These are phyloP conservation scores for Rhodotorula sp. DNA, from an alignment of 1,284 basidiomycete species.

Conservation along the genomic window DNA sequence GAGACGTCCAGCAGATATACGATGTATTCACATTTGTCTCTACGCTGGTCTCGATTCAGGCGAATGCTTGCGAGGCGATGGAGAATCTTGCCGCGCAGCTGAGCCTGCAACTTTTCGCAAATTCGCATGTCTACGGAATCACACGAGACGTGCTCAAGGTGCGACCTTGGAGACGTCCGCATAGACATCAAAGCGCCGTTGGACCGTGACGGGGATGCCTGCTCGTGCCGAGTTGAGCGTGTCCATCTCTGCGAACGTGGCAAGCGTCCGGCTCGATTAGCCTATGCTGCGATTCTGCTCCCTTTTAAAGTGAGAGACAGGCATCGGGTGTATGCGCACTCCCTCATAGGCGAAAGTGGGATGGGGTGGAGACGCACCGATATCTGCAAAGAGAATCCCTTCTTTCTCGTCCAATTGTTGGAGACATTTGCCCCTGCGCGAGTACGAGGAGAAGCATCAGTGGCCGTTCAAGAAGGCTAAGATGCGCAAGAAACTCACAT, in stretches of 20 bases:
- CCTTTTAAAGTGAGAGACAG: too few species aligned
- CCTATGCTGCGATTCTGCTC: neutral
- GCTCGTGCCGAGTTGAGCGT: conserved; percentile 66
- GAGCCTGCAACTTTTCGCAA: too few species aligned
- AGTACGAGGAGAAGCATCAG: neutral
- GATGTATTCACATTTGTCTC: too few species aligned
- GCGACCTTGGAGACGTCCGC: conserved; percentile 57
- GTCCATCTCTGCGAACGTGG: conserved; percentile 62
- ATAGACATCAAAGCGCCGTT: conserved; percentile 90
- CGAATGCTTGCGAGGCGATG: too few species aligned
- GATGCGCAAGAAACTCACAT: conserved; percentile 60
- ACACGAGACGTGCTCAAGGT: neutral
- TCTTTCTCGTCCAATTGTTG: conserved; percentile 76
- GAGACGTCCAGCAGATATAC: neutral
- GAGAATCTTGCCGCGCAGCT: too few species aligned
- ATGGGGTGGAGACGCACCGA: conserved; percentile 60
- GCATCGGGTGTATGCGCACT: too few species aligned
- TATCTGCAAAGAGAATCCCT: conserved; percentile 72
- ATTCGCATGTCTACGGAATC: too few species aligned
- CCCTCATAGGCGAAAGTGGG: neutral
- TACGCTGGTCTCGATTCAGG: too few species aligned
- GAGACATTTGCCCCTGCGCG: conserved; percentile 70
- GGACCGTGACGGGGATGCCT: conserved; percentile 67
- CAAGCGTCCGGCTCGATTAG: neutral
- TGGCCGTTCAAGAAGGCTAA: neutral